phyloP scores from a whole-genome alignment of 208 protist genomes.

The Trypanosoma lewisi region DNA sequence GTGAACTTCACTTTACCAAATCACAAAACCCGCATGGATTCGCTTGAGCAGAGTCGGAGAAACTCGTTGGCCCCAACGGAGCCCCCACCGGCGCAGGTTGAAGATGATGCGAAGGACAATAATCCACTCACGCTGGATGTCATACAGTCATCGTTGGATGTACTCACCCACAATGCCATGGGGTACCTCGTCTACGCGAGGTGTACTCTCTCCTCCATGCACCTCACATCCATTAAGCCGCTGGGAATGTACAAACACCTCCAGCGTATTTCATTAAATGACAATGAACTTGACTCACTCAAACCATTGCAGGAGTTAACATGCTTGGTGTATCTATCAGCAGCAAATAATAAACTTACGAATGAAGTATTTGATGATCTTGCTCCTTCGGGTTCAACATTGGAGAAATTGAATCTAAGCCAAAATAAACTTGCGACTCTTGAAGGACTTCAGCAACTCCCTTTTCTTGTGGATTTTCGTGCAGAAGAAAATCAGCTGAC shows the following conservation, averaged over 20 bases:
- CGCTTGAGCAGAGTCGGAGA: neutral
- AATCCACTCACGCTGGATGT: slow-evolving; percentile 16
- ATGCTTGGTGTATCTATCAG: slow-evolving; percentile 66
- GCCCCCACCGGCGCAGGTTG: neutral
- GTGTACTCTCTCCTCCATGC: slow-evolving; percentile 27
- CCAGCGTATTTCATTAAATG: slow-evolving; percentile 61
- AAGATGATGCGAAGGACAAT: slow-evolving; percentile 18
- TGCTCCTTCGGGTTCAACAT: slow-evolving; percentile 25
- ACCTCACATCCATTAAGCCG: slow-evolving; percentile 37
- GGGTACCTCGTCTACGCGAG: slow-evolving; percentile 60
- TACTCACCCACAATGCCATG: slow-evolving; percentile 54
- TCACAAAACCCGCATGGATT: no score
- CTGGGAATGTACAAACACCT: slow-evolving; percentile 55
- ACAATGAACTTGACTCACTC: slow-evolving; percentile 63
- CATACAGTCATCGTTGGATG: slow-evolving; percentile 31
- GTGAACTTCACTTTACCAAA: no score
- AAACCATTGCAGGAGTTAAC: slow-evolving; percentile 41
- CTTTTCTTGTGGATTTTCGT: slow-evolving; percentile 60
- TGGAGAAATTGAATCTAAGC: slow-evolving; percentile 66
- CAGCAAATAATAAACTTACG: slow-evolving; percentile 47
- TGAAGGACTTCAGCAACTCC: slow-evolving; percentile 43
- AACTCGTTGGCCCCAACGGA: neutral
- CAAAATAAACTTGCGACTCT: slow-evolving; percentile 58
- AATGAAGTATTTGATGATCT: slow-evolving; percentile 54
- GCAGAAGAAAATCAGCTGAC: slow-evolving; percentile 48